Evolutionary conservation across 345 rosid genomes (phyloP).

Genomic region (Citrus glauca): DNA sequence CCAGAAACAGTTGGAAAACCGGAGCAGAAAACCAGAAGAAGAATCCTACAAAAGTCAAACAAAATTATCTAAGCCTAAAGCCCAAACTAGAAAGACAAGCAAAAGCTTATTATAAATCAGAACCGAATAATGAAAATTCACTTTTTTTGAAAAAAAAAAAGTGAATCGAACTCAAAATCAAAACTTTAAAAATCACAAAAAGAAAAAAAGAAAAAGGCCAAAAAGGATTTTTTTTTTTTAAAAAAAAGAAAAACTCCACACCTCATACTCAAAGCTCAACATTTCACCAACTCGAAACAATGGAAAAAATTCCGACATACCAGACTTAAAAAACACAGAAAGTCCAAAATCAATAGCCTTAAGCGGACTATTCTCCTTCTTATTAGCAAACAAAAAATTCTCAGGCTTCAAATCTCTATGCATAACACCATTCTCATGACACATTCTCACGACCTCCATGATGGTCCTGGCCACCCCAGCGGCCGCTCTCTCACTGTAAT

Average conservation of each 20-base stretch:
- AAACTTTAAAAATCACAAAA: background rate
- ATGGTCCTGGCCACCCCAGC: constrained; percentile 73
- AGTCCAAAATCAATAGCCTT: constrained; percentile 95
- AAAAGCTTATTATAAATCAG: background rate
- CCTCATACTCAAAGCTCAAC: background rate
- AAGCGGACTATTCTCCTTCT: constrained; percentile 76
- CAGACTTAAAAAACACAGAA: constrained; percentile 85
- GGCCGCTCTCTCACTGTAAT: constrained; percentile 91
- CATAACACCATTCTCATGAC: constrained; percentile 88
- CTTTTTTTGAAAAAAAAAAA: background rate
- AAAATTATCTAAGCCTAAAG: background rate
- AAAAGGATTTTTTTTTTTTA: too few species aligned
- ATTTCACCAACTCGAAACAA: background rate
- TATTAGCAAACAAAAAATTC: constrained; percentile 85
- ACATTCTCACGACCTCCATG: constrained; percentile 89
- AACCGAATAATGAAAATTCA: background rate
- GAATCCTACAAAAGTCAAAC: background rate
- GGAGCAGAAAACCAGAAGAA: constrained; percentile 1
- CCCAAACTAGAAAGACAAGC: background rate
- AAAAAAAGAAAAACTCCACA: background rate
- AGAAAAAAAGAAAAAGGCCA: too few species aligned
- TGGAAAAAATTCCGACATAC: constrained; percentile 29
- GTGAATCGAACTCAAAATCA: background rate
- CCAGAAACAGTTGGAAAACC: background rate
- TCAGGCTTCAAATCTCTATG: constrained; percentile 97